A percentile compares a stretch with the other conserved stretches of the same genome.
Evolutionary conservation across 192 early-diverging fungal species (phyloP).

Genomic region (Helicostylum pulchrum): DNA sequence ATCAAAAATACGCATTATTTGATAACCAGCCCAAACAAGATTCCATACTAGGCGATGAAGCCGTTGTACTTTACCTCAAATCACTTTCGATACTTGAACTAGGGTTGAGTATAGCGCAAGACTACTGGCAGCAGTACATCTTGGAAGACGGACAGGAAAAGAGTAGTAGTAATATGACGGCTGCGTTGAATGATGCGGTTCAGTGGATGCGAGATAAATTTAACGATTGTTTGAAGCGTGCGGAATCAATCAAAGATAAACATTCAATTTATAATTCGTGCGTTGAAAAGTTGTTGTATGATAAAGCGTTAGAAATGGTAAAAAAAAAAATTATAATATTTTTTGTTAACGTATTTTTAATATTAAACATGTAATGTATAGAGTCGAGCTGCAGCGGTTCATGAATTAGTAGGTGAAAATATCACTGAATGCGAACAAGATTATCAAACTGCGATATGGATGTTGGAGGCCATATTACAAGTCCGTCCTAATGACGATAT

Average conservation of each 20-base stretch:
- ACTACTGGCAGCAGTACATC: constrained; percentile 47
- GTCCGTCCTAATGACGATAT: constrained; percentile 38
- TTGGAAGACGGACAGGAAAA: not conserved
- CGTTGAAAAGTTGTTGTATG: constrained; percentile 71
- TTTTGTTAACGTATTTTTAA: not conserved
- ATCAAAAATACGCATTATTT: constrained; percentile 56
- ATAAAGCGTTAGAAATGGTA: constrained; percentile 67
- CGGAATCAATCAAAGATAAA: constrained; percentile 55
- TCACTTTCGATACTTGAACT: constrained; percentile 62
- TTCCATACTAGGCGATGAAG: constrained; percentile 57
- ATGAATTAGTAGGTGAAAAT: constrained; percentile 62
- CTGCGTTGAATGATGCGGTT: constrained; percentile 58
- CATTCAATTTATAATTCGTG: constrained; percentile 32
- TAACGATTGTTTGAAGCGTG: constrained; percentile 86
- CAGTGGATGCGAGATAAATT: constrained; percentile 90
- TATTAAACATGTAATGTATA: constrained; percentile 10
- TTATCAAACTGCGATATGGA: constrained; percentile 73
- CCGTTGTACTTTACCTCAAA: constrained; percentile 66
- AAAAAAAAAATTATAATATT: not conserved
- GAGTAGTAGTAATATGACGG: constrained; percentile 23
- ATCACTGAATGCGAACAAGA: constrained; percentile 66
- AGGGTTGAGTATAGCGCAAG: constrained; percentile 52
- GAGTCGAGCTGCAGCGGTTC: constrained; percentile 60
- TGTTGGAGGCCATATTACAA: constrained; percentile 71
- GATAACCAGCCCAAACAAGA: constrained; percentile 31